Evolutionary conservation across 352 stramenopile genomes (phyloP).

Genomic region (Phytophthora uliginosa): DNA sequence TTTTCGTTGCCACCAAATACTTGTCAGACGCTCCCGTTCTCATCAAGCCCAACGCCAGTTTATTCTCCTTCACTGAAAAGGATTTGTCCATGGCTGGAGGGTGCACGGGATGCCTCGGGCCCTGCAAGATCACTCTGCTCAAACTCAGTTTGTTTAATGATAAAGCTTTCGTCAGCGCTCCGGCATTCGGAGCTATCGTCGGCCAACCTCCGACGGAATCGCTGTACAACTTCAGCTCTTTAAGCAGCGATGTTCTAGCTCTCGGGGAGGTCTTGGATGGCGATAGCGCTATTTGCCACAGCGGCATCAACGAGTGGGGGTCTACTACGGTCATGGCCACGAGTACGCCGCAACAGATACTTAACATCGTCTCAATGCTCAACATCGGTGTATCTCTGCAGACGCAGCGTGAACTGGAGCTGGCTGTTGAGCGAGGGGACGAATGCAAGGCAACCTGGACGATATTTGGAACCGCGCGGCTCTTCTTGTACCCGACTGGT

Average conservation of each 20-base stretch:
- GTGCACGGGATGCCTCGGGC: neutral
- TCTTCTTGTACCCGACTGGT: constrained; percentile 17
- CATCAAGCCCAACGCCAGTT: constrained; percentile 1
- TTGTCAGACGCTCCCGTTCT: constrained; percentile 2
- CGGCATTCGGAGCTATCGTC: neutral
- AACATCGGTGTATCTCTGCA: constrained; percentile 7
- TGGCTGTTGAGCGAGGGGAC: neutral
- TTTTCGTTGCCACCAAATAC: neutral
- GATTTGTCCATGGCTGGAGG: constrained; percentile 7
- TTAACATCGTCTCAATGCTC: constrained; percentile 3
- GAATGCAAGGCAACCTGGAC: constrained; percentile 16
- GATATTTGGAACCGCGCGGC: constrained; percentile 3
- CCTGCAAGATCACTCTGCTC: constrained; percentile 10
- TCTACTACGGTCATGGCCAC: constrained; percentile 6
- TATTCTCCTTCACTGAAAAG: constrained; percentile 3
- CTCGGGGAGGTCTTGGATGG: constrained; percentile 1
- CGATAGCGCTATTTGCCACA: constrained; percentile 9
- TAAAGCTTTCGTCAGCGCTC: neutral
- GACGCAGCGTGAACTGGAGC: constrained; percentile 5
- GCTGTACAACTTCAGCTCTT: constrained; percentile 21
- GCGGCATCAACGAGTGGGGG: constrained; percentile 17
- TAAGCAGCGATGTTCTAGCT: neutral
- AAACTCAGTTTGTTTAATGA: neutral
- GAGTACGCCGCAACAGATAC: constrained; percentile 5
- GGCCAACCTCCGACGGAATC: constrained; percentile 2